These are phyloP conservation scores for Aspergillus sp. DNA, from an alignment of 2,329 filamentous ascomycete species.

Conservation along the genomic window DNA sequence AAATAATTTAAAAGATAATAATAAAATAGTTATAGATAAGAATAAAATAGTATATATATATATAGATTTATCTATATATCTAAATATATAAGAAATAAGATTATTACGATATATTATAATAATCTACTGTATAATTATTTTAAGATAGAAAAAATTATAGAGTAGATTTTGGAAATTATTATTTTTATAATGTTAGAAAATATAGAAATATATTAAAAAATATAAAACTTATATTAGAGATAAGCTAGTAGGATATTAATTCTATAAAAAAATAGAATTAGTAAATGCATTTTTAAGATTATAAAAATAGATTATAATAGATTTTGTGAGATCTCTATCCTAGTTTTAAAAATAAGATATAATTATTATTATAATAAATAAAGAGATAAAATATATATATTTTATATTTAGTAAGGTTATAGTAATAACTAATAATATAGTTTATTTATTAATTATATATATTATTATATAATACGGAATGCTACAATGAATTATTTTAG, in stretches of 20 bases:
- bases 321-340: background rate
- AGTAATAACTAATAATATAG: background rate
- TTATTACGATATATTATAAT: background rate
- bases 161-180: background rate
- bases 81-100: background rate
- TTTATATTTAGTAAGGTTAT: background rate
- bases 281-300: background rate
- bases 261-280: background rate
- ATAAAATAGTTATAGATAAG: background rate
- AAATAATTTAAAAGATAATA: background rate
- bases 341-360: background rate
- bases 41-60: background rate
- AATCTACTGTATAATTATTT: background rate
- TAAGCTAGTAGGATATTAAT: background rate
- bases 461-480: background rate
- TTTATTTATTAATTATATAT: background rate
- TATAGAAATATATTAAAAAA: background rate
- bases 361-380: background rate
- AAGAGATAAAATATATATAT: conserved; percentile 1
- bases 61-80: background rate
- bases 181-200: background rate
- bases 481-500: background rate
- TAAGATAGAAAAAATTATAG: background rate
- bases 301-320: background rate
- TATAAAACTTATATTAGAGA: background rate